Evolutionary conservation across 2,329 filamentous ascomycete genomes (phyloP), one percentile per base, ranked within the genome.

Genomic region (Calonectria ilicicola): DNA sequence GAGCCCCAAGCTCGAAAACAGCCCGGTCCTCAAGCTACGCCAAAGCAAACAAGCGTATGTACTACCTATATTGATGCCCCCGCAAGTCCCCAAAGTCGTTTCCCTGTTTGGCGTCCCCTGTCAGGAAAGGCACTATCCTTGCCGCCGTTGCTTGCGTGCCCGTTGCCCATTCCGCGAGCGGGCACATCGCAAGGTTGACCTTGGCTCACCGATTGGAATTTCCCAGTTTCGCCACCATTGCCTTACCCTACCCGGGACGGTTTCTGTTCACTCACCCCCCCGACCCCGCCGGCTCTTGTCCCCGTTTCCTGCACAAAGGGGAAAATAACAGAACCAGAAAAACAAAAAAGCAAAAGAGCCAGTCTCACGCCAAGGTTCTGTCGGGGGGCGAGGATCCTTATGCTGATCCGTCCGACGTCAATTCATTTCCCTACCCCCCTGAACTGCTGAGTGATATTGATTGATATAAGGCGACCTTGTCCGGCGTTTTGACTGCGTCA

Each of bases 221-320:
- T 51, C 66, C 42, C 65, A 71, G 72, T 75, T 72, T 79, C 69
- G 77, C 77, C 77, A 79, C 77, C 71, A 73, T 62, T 35, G 26
- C 58, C 64, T 53, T 53, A 51, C 60, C 65, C 58, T 58, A 58
- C 29, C 29, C 49, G 29, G 53, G 29, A 46, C 46, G 65, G 69
- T 19, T 65, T 58, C 65, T 65, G 29, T 32, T 68, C 49, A 32
- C 51, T n/a, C n/a, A n/a, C n/a, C n/a, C n/a, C 64, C 47, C 65
- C 68, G 70, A 64, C 38, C 7, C 51, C 47, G 53, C 62, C 47
- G 49, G 44, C 19, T 62, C 35, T 65, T 21, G 27, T 70, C 63
- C 64, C 63, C 21, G 46, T 62, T 46, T 58, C 32, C 66, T 35
- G 32, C 29, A 23, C 53, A 49, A 49, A 56, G 38, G 27, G 10